Percentiles rank a stretch among this genome's conserved stretches.
These are phyloP conservation scores for Sclerotinia sclerotiorum DNA, from an alignment of 2,329 filamentous ascomycete genomes.

Conservation along the genomic window DNA sequence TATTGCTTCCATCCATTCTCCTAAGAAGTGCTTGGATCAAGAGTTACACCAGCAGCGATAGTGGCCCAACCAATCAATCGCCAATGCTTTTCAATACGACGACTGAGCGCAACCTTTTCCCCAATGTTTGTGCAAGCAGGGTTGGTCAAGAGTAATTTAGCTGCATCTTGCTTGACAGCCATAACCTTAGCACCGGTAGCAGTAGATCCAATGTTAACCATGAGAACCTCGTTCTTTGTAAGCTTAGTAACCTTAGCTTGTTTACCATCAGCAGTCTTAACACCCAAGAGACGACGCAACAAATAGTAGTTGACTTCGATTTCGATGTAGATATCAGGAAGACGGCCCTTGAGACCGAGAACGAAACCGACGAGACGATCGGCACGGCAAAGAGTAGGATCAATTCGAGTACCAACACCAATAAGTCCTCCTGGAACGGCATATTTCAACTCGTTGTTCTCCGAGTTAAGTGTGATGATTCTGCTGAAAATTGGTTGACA, in stretches of 20 bases:
- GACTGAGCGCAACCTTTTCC: conserved; percentile 94
- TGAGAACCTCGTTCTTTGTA: conserved; percentile 97
- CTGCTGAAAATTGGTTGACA: conserved; percentile 97
- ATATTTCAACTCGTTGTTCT: conserved; percentile 98
- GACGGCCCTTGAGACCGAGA: conserved; percentile 85
- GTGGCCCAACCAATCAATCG: conserved; percentile 90
- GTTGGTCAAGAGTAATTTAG: conserved; percentile 88
- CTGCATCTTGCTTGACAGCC: conserved; percentile 95
- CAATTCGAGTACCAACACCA: conserved; percentile 95
- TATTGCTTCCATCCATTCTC: background rate
- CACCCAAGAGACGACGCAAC: conserved; percentile 87
- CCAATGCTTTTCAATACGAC: conserved; percentile 99
- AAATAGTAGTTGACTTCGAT: conserved; percentile 99
- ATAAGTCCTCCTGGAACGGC: conserved; percentile 97
- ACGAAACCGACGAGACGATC: conserved; percentile 99
- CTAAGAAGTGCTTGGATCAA: conserved; percentile 40
- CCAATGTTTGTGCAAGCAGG: conserved; percentile 96
- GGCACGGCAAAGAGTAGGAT: conserved; percentile 96
- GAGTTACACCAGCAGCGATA: conserved; percentile 40
- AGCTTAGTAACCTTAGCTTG: conserved; percentile 99
- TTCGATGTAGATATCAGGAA: conserved; percentile 97
- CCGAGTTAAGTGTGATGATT: conserved; percentile 92
- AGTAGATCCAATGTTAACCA: conserved; percentile 99
- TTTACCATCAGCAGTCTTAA: conserved; percentile 97
- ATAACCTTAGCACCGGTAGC: conserved; percentile 97